Base-by-base conservation (phyloP, 2,329 filamentous ascomycete species). In the Anthostomella pinea region DNA sequence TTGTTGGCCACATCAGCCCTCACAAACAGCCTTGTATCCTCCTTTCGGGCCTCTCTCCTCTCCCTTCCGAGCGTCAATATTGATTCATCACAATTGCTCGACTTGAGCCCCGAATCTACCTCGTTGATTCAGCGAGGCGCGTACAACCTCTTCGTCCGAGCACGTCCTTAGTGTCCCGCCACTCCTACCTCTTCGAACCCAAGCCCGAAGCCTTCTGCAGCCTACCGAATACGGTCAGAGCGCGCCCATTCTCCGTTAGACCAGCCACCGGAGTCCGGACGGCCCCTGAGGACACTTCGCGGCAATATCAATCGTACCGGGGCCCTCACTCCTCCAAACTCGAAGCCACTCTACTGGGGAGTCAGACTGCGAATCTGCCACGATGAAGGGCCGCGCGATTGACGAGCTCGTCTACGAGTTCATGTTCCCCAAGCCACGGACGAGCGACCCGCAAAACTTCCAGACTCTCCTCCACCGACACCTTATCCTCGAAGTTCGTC, bases 401-500 rank as follows among this genome's bases (percentile, higher is more conserved):
- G 82, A 85, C 41, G 74, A 83, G 58, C 73, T 88, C 61, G 81
- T 90, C 43, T 86, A 86, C 73, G 77, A 82, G 64, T 69, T 71
- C 55, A 82, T 90, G 67, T 87, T 84, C 56, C 83, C 83, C 14
- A 79, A 77, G 38, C 79, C 82, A 10, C 78, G 79, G 45, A 62
- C 76, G 10, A 77, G 70, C 40, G 85, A 90, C 52, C 85, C 85
- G 8, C 75, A 77, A 38, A 83, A 78, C 54, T 90, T 90, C 66
- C 73, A 79, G 37, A 74, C 73, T 26, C 75, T 89, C 27, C 73
- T 90, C 30, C 78, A 82, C 51, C 78, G 82, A 41, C 75, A 79
- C 59, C 75, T 90, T 31, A 83, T 90, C 32, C 77, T 78, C 47
- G 85, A 90, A 67, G 85, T 90, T 39, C 83, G 85, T 39, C 81